Conservation (phyloP, 1,139 yeast genomes). For the Candida tropicalis region DNA sequence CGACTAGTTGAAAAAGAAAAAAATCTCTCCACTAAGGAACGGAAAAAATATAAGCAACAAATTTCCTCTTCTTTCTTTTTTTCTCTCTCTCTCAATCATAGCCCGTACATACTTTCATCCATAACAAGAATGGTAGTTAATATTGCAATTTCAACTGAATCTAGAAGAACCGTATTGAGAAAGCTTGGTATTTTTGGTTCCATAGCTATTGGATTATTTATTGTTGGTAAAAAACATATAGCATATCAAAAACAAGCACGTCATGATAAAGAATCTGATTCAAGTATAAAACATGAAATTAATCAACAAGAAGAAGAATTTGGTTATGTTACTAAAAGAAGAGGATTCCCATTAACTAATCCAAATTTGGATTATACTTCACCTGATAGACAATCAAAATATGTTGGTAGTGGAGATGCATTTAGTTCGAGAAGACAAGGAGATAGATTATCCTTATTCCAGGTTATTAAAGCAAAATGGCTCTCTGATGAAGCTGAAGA, state of each 20-base stretch:
- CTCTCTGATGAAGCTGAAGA: slow-evolving; percentile 16
- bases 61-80: no score
- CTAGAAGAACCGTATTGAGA: slow-evolving; percentile 36
- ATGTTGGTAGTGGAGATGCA: slow-evolving; percentile 66
- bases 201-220: slow-evolving; percentile 34
- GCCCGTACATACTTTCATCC: no score
- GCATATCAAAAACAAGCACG: slow-evolving; percentile 38
- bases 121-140: neutral
- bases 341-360: slow-evolving; percentile 39
- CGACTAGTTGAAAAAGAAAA: neutral
- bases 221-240: slow-evolving; percentile 42
- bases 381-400: slow-evolving; percentile 53
- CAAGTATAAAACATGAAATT: slow-evolving; percentile 28
- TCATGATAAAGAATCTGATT: slow-evolving; percentile 42
- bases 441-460: slow-evolving; percentile 42
- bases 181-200: slow-evolving; percentile 39
- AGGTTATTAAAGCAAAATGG: slow-evolving; percentile 29
- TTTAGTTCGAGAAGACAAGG: slow-evolving; percentile 56
- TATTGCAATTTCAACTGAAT: slow-evolving; percentile 26
- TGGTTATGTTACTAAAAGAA: slow-evolving; percentile 28
- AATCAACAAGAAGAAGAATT: slow-evolving; percentile 31
- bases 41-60: neutral
- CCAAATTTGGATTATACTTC: slow-evolving; percentile 26
- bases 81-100: no score
- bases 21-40: neutral